Evolutionary conservation across 2,329 filamentous ascomycete species (phyloP).

Genomic region (Pseudogymnoascus sp.): DNA sequence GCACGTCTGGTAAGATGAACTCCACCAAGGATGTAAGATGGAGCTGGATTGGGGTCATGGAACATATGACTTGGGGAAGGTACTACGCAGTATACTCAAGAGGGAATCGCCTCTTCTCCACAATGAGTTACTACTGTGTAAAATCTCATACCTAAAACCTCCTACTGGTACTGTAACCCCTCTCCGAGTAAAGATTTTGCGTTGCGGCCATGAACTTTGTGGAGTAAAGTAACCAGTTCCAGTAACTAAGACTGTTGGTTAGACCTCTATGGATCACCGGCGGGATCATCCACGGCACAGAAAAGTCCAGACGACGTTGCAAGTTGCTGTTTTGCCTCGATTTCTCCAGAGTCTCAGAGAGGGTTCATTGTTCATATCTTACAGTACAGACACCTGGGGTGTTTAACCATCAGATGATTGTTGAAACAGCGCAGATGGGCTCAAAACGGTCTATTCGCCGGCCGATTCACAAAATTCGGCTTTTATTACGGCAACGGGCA

Average conservation of each 20-base stretch:
- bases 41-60: conserved; percentile 4
- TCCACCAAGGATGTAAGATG: conserved; percentile 4
- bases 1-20: conserved; percentile 6
- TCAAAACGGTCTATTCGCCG: neutral
- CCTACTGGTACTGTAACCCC: neutral
- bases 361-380: neutral
- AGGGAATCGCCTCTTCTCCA: conserved; percentile 2
- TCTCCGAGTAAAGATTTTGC: conserved; percentile 6
- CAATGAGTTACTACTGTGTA: conserved; percentile 4
- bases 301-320: conserved; percentile 5
- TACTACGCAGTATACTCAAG: neutral
- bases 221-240: neutral
- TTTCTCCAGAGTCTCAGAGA: neutral
- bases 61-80: neutral
- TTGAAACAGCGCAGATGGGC: neutral
- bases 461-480: neutral
- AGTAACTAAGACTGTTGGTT: conserved; percentile 5
- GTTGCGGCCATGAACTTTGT: neutral
- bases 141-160: conserved; percentile 5
- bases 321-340: neutral
- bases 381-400: neutral
- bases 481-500: neutral
- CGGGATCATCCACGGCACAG: neutral
- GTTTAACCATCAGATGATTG: neutral
- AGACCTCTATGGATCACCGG: neutral